These are phyloP conservation scores for Micractinium conductrix DNA, from an alignment of 139 green algal genomes.

Conservation along the genomic window DNA sequence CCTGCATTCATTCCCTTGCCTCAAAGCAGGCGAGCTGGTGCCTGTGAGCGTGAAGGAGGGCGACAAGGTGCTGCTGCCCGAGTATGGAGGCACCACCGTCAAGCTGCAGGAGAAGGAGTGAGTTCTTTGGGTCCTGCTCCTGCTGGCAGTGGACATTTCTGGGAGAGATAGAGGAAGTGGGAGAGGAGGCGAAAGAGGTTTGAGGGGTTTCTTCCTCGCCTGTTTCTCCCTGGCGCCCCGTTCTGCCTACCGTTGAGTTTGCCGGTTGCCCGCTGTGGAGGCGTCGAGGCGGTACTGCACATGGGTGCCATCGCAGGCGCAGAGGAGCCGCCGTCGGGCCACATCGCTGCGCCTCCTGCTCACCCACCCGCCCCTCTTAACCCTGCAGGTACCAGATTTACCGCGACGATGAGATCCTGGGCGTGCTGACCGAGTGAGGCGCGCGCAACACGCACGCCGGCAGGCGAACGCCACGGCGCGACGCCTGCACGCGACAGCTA, in stretches of 20 bases:
- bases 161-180: no score
- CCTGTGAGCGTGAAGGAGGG: conserved; percentile 89
- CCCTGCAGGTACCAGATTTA: conserved; percentile 42
- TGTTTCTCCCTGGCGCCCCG: no score
- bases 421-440: conserved; percentile 45
- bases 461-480: neutral
- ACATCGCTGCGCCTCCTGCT: neutral
- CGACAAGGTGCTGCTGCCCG: conserved; percentile 96
- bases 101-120: conserved; percentile 97
- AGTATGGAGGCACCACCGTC: conserved; percentile 92
- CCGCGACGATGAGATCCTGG: conserved; percentile 55
- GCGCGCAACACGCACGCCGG: neutral
- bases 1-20: neutral
- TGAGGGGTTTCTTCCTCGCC: no score
- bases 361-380: neutral
- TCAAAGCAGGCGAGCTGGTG: conserved; percentile 70
- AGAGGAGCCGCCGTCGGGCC: no score
- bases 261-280: no score
- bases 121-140: conserved; percentile 40
- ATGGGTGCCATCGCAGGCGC: no score
- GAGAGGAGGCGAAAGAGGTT: no score
- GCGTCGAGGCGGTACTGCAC: no score
- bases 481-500: neutral
- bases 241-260: no score
- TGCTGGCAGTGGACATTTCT: no score